Evolutionary conservation across 208 protist genomes (phyloP), one percentile per base, ranked within the genome.

Genomic region (Leishmania martiniquensis): DNA sequence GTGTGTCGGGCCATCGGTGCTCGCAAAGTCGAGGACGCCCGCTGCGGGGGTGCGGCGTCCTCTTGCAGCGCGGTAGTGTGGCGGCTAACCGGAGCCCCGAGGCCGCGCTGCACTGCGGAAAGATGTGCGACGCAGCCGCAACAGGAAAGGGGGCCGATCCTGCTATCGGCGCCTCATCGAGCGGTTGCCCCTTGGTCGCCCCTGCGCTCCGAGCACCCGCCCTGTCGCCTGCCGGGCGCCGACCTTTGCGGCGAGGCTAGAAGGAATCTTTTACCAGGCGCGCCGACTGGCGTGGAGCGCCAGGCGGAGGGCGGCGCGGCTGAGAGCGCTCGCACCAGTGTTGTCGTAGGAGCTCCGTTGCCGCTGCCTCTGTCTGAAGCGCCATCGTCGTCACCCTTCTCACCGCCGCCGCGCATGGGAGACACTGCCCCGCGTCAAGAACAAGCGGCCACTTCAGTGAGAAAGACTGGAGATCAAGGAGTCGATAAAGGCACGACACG

Each of bases 31-130:
- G 34, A 32, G 22, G 49, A 65, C 29, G 47, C 13, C 37, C 1
- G 68, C 29, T 3, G 15, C 67, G 7, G 20, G 54, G 57, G 42
- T 39, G 70, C 42, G n/a, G 66, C 42, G 1, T 22, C 70, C 54
- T 0, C 9, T 59, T 17, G 42, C 45, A n/a, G 57, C 29, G 72
- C 77, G 10, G 72, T 77, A 12, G 77, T 82, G 77, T 82, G 77
- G 77, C 77, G 77, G 22, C 71, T 82, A 15, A 44, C 29, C 1
- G 63, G 70, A 10, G 77, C 54, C 9, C 77, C 77, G 42, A 57
- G 44, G 9, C 72, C 72, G 7, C 77, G 52, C 2, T 72, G 39
- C 1, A 63, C 77, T 10, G 62, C 49, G n/a, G 66, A 52, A 3
- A 51, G 42, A 52, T 15, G 66, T 44, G 45, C 32, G 7, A 15